Evolutionary conservation across 208 protist species (phyloP).

Genomic region (Leishmania guyanensis): DNA sequence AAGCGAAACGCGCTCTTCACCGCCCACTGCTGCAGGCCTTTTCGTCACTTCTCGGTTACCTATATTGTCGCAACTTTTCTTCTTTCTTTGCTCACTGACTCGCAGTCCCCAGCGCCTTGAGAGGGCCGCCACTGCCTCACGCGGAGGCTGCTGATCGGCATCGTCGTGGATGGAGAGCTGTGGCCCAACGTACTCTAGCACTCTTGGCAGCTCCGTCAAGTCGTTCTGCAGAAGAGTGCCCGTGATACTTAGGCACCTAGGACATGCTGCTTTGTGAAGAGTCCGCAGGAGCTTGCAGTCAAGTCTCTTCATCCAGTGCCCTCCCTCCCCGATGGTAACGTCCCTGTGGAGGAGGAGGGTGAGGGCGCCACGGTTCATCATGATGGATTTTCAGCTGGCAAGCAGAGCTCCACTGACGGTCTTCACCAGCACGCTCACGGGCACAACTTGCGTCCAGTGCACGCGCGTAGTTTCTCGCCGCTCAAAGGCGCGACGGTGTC

Average conservation of each 20-base stretch:
- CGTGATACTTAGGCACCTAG: conserved; percentile 94
- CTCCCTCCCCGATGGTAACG: conserved; percentile 92
- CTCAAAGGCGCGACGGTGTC: conserved; percentile 39
- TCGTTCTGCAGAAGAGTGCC: conserved; percentile 98
- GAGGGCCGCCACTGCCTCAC: conserved; percentile 45
- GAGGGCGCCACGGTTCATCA: conserved; percentile 41
- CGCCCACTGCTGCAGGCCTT: neutral
- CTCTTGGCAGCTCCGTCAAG: conserved; percentile 97
- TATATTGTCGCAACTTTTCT: neutral
- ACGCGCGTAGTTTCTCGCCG: conserved; percentile 51
- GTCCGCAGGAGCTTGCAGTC: conserved; percentile 87
- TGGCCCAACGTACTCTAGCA: conserved; percentile 98
- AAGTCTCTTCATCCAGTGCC: conserved; percentile 95
- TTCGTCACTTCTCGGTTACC: neutral
- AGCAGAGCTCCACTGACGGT: conserved; percentile 72
- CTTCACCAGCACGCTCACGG: conserved; percentile 19
- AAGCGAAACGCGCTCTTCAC: neutral
- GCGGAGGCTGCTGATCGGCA: conserved; percentile 33
- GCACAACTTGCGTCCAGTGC: conserved; percentile 25
- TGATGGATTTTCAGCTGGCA: conserved; percentile 95
- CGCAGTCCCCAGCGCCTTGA: neutral
- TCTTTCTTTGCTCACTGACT: neutral
- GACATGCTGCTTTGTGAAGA: conserved; percentile 91
- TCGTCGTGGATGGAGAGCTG: conserved; percentile 81
- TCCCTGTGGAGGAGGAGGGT: conserved; percentile 47